These are phyloP conservation scores for Gynostemma pentaphyllum DNA, from an alignment of 306 rosid species.

Conservation along the genomic window DNA sequence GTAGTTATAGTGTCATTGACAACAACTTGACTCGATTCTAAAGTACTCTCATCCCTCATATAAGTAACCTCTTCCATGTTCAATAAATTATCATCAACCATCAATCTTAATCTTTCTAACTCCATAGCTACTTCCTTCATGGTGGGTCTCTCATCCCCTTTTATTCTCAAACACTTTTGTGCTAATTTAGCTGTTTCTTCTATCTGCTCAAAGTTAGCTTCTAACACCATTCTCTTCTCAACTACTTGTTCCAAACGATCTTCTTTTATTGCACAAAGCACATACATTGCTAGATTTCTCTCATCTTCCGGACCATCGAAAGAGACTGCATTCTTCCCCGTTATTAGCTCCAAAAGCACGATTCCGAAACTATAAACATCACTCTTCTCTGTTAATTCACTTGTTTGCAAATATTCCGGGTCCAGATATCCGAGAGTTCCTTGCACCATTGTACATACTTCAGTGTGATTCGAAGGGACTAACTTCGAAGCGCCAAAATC, in stretches of 20 bases:
- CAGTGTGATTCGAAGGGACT: constrained; percentile 26
- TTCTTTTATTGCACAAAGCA: constrained; percentile 24
- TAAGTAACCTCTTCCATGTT: constrained; percentile 7
- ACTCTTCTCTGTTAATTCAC: constrained; percentile 29
- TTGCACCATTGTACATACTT: constrained; percentile 29
- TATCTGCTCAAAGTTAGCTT: constrained; percentile 20
- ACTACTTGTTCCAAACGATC: constrained; percentile 22
- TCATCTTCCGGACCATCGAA: constrained; percentile 10
- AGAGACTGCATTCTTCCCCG: constrained; percentile 21
- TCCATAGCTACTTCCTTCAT: constrained; percentile 48
- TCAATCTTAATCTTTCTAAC: constrained; percentile 24
- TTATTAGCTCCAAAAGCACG: constrained; percentile 34
- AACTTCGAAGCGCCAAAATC: constrained; percentile 38
- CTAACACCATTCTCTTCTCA: constrained; percentile 13
- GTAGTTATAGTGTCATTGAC: not conserved
- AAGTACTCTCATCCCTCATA: constrained; percentile 3
- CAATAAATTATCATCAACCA: not conserved
- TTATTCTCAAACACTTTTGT: constrained; percentile 19
- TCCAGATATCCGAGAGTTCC: constrained; percentile 39
- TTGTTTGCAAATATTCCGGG: constrained; percentile 24
- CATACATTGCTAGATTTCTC: constrained; percentile 23
- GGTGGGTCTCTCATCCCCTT: constrained; percentile 39
- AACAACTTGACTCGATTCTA: not conserved
- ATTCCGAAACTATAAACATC: constrained; percentile 52
- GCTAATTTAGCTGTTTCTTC: constrained; percentile 24